phyloP scores from a whole-genome alignment of 2,329 filamentous ascomycete genomes.

The Calycina herbarum region DNA sequence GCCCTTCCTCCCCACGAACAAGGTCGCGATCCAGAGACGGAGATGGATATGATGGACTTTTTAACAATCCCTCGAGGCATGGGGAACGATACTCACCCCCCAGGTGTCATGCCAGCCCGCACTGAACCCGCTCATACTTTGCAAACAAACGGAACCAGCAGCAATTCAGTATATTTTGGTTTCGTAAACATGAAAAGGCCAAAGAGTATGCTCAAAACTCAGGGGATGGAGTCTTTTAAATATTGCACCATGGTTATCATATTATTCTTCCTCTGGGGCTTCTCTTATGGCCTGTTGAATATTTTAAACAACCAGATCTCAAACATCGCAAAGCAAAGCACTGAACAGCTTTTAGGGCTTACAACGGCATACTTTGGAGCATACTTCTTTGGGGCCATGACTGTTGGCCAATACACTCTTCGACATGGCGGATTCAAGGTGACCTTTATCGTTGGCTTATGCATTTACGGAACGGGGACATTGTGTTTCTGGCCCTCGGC shows the following conservation, averaged over 20 bases:
- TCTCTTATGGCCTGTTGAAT: constrained; percentile 85
- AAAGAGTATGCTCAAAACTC: constrained; percentile 69
- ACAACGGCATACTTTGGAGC: constrained; percentile 71
- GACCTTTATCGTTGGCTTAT: constrained; percentile 75
- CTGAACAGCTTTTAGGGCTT: constrained; percentile 64
- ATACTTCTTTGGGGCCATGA: constrained; percentile 68
- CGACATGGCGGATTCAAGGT: constrained; percentile 73
- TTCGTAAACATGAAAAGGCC: constrained; percentile 71
- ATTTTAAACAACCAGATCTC: constrained; percentile 74
- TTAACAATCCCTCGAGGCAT: constrained; percentile 27
- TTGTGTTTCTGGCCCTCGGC: constrained; percentile 85
- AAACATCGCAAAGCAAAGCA: constrained; percentile 55
- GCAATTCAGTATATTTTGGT: constrained; percentile 65
- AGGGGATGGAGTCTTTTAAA: constrained; percentile 63
- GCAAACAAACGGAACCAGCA: constrained; percentile 16
- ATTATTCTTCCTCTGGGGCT: constrained; percentile 86
- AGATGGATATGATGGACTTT: constrained; percentile 34
- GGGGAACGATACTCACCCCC: constrained; percentile 12
- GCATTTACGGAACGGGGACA: constrained; percentile 74
- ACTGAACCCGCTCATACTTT: constrained; percentile 19
- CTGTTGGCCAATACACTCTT: constrained; percentile 70
- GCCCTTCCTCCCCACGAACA: constrained; percentile 16
- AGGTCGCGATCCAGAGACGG: constrained; percentile 20
- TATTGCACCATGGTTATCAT: constrained; percentile 75
- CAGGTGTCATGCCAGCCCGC: background rate